Conservation (phyloP, 2,329 filamentous ascomycete genomes). For the Sporothrix brunneoviolacea region DNA sequence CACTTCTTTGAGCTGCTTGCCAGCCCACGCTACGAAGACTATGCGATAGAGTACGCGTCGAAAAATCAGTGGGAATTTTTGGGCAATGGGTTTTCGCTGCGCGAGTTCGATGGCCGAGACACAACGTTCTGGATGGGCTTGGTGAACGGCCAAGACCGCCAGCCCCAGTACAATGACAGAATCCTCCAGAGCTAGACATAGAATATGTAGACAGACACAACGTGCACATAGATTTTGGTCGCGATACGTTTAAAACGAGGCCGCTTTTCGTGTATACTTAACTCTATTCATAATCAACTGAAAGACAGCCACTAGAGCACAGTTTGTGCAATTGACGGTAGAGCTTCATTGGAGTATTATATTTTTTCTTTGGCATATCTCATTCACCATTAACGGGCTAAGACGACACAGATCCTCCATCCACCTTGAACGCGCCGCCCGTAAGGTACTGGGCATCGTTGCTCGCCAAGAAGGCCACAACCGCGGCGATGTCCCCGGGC, state of each 20-base stretch:
- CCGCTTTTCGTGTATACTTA: no score
- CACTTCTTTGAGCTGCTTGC: not conserved
- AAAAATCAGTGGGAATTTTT: slow-evolving; percentile 29
- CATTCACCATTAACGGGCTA: no score
- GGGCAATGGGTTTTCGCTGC: not conserved
- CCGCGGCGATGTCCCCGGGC: not conserved
- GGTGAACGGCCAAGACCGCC: not conserved
- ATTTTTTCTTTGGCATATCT: no score
- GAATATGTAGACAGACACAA: no score
- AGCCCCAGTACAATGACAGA: not conserved
- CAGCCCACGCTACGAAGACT: slow-evolving; percentile 1
- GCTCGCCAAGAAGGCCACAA: not conserved
- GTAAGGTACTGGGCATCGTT: not conserved
- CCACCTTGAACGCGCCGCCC: not conserved
- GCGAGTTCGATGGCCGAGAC: slow-evolving; percentile 4
- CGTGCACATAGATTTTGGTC: no score
- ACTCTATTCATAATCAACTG: no score
- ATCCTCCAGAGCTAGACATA: no score
- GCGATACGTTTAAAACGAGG: no score
- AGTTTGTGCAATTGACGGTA: no score
- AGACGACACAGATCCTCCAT: slow-evolving; percentile 1
- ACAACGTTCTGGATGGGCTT: slow-evolving; percentile 31
- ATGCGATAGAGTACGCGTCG: not conserved
- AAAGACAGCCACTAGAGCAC: no score
- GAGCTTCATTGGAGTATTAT: no score